Base-by-base conservation (phyloP, 768 basidiomycete species). In the Tylopilus sp. region DNA sequence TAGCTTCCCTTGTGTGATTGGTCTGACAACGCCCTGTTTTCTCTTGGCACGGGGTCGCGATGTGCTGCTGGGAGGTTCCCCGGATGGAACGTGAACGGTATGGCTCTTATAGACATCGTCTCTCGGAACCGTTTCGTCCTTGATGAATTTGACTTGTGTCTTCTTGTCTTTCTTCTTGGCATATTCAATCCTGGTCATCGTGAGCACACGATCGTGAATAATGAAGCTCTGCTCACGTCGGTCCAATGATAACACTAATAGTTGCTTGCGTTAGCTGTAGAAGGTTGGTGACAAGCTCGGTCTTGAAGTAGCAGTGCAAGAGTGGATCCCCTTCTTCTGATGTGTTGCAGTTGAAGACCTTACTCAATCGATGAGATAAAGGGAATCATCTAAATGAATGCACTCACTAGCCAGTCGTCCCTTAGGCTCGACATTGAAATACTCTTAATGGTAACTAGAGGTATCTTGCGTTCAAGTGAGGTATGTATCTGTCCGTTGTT, bases 111-210 rank as follows among this genome's bases (percentile, higher is more conserved):
- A 99, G 11, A 81, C 63, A 64, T 93, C 97, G 54, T 88, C 85
- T 51, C 82, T 83, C 12, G 67, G 73, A 19, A 96, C 74, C 9
- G 85, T 83, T 71, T 98, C 95, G 65, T 98, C 94, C 76, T 90
- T 96, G 63, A 86, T 69, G 56, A 92, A 87, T 68, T 87, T 88
- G 71, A 99, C 92, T 48, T 82, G 78, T 5, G 87, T 84, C 64
- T 84, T 84, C 75, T 98, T 99, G 58, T 95, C 95, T 73, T 93
- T 98, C 81, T 99, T 99, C 80, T 99, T 98, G 37, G 79, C 78
- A 69, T 98, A 98, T 52, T 90, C 84, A 54, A 98, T 73, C 9
- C 91, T 98, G 28, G 19, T 24, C 26, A n/a, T 40, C n/a, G 42
- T 69, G 21, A 71, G 54, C 47, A 31, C 34, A 52, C 19, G 30